phyloP scores from a whole-genome alignment of 2,329 filamentous ascomycete genomes.

The Colletotrichum scovillei region DNA sequence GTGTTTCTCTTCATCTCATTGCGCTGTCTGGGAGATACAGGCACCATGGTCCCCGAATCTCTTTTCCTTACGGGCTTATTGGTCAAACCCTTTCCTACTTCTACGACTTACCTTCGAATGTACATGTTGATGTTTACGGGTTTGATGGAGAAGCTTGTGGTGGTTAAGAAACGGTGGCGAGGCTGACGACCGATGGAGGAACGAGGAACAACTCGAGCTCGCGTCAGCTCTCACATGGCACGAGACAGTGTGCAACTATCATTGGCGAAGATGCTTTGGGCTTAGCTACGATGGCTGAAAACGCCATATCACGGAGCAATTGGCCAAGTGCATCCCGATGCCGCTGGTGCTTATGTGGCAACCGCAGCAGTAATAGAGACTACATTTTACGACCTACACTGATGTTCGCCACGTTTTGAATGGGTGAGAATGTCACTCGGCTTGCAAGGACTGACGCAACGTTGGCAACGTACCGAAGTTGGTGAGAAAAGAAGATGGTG shows the following conservation, averaged over 20 bases:
- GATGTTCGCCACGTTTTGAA: background rate
- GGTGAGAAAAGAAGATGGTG: background rate
- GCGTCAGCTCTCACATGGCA: background rate
- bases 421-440: background rate
- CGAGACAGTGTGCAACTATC: background rate
- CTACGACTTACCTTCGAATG: conserved; percentile 30
- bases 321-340: conserved; percentile 6
- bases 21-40: conserved; percentile 27
- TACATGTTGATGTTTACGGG: conserved; percentile 27
- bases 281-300: background rate
- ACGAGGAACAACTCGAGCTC: background rate
- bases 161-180: background rate
- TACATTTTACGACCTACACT: conserved; percentile 12
- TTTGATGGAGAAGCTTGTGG: conserved; percentile 3
- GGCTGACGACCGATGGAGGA: background rate
- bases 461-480: too few species aligned
- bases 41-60: conserved; percentile 10
- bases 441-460: background rate
- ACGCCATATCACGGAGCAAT: background rate
- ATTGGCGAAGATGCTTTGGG: background rate
- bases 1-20: conserved; percentile 28
- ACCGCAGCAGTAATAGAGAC: conserved; percentile 29
- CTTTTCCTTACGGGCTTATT: background rate
- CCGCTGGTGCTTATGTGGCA: conserved; percentile 17
- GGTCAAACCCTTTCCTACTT: conserved; percentile 13